A percentile compares a stretch with the other conserved stretches of the same genome.
Evolutionary conservation across 1,284 basidiomycete genomes (phyloP).

Genomic region (Fomitopsis palustris): DNA sequence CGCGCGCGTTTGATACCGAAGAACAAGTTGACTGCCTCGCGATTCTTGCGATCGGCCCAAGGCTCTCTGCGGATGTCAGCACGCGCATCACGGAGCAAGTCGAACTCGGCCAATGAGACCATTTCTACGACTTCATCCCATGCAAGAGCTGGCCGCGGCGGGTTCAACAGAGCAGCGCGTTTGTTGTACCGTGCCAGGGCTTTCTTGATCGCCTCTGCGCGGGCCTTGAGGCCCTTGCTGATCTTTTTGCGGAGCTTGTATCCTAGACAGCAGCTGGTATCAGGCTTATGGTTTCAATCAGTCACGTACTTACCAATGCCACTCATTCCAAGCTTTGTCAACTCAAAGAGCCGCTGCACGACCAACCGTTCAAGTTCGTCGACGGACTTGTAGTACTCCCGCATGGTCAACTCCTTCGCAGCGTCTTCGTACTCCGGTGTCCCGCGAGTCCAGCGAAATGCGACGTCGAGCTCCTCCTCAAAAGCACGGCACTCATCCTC

Average conservation of each 20-base stretch:
- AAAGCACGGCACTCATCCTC: too few relatives aligned
- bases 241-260: conserved; percentile 12
- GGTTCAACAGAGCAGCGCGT: not conserved
- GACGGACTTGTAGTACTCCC: conserved; percentile 15
- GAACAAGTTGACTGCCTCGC: conserved; percentile 2
- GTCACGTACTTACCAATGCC: conserved; percentile 16
- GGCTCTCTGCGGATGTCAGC: conserved; percentile 1
- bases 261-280: not conserved
- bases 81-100: conserved; percentile 6
- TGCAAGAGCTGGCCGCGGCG: not conserved
- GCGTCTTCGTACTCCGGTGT: conserved; percentile 6
- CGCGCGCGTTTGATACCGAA: conserved; percentile 8
- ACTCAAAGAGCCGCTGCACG: conserved; percentile 22
- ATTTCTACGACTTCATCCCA: conserved; percentile 2
- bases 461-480: too few relatives aligned
- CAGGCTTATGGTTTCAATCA: too few relatives aligned
- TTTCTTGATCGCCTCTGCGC: conserved; percentile 3
- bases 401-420: not conserved
- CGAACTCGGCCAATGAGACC: conserved; percentile 8
- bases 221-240: conserved; percentile 1
- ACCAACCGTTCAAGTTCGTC: conserved; percentile 22
- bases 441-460: conserved; percentile 11
- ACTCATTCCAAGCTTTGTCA: conserved; percentile 18
- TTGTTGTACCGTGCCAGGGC: conserved; percentile 5
- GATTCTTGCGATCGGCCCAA: conserved; percentile 1